Evolutionary conservation across 495 filamentous ascomycete species (phyloP).

Genomic region (Opeltia flavorubescens): DNA sequence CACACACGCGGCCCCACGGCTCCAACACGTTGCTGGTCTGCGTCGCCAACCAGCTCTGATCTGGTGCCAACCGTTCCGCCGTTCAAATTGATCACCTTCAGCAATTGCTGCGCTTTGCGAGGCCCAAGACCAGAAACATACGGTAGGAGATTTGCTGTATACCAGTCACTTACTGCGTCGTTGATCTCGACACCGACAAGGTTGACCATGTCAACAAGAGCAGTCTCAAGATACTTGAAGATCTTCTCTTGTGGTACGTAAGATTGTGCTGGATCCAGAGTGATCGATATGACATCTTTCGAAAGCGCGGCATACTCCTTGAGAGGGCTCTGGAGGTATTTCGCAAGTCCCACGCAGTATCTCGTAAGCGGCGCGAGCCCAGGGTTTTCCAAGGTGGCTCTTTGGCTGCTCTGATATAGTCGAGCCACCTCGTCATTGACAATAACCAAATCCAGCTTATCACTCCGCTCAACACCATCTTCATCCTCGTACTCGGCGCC

Average conservation of each 20-base stretch:
- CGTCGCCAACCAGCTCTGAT: conserved; percentile 74
- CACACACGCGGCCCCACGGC: conserved; percentile 84
- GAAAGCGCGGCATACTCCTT: conserved; percentile 90
- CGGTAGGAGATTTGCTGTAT: conserved; percentile 74
- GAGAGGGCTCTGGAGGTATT: conserved; percentile 86
- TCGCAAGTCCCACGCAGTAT: conserved; percentile 79
- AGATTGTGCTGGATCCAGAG: conserved; percentile 80
- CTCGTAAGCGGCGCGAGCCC: conserved; percentile 56
- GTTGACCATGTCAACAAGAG: conserved; percentile 97
- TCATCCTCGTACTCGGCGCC: conserved; percentile 62
- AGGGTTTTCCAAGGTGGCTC: conserved; percentile 71
- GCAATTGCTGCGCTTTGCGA: conserved; percentile 70
- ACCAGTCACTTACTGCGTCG: conserved; percentile 64
- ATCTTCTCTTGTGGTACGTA: conserved; percentile 77
- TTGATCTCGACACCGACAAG: conserved; percentile 89
- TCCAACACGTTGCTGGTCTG: conserved; percentile 55
- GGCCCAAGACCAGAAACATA: conserved; percentile 90
- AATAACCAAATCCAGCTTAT: conserved; percentile 71
- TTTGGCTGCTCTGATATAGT: conserved; percentile 77
- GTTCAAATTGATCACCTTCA: conserved; percentile 83
- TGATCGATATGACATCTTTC: conserved; percentile 70
- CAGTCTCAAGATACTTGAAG: conserved; percentile 71
- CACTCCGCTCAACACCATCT: conserved; percentile 45
- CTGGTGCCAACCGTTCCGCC: conserved; percentile 71
- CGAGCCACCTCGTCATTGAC: conserved; percentile 94